A percentile compares a stretch with the other conserved stretches of the same genome.
phyloP scores from a whole-genome alignment of 2,329 filamentous ascomycete genomes.

The Colletotrichum liaoningense region DNA sequence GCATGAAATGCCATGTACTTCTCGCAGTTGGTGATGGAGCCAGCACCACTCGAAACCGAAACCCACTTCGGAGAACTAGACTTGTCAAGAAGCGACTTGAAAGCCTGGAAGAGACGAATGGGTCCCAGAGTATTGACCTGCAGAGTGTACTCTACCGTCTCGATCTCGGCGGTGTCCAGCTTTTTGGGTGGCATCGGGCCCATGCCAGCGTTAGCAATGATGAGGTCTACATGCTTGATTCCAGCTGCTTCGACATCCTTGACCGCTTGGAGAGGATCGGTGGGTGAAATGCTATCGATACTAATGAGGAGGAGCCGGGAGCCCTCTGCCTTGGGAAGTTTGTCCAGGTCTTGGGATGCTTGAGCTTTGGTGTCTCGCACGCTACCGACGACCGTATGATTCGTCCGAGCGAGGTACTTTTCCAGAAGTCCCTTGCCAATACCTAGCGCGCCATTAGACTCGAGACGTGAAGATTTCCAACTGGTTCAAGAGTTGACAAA shows the following conservation, averaged over 20 bases:
- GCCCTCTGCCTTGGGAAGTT: conserved; percentile 41
- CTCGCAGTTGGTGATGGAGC: conserved; percentile 39
- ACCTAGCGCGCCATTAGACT: conserved; percentile 1
- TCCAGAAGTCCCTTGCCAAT: conserved; percentile 20
- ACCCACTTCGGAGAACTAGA: conserved; percentile 45
- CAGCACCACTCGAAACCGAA: conserved; percentile 42
- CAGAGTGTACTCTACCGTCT: background rate
- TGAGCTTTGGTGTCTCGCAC: conserved; percentile 36
- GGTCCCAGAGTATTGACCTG: conserved; percentile 41
- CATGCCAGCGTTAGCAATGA: conserved; percentile 42
- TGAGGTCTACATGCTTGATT: conserved; percentile 44
- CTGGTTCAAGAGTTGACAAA: background rate
- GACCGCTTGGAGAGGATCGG: conserved; percentile 42
- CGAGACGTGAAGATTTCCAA: background rate
- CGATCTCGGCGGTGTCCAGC: background rate
- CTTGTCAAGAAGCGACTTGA: conserved; percentile 45
- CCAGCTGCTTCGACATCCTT: conserved; percentile 40
- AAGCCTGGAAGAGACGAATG: conserved; percentile 46
- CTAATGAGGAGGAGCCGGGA: conserved; percentile 45
- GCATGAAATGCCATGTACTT: conserved; percentile 31
- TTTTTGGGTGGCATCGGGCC: background rate
- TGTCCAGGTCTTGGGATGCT: conserved; percentile 44
- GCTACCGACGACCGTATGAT: conserved; percentile 52
- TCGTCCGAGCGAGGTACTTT: conserved; percentile 48
- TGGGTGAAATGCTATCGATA: conserved; percentile 43